A percentile compares a stretch with the other conserved stretches of the same genome.
phyloP scores from a whole-genome alignment of 192 early-diverging fungal species.

The Entomortierella parvispora region DNA sequence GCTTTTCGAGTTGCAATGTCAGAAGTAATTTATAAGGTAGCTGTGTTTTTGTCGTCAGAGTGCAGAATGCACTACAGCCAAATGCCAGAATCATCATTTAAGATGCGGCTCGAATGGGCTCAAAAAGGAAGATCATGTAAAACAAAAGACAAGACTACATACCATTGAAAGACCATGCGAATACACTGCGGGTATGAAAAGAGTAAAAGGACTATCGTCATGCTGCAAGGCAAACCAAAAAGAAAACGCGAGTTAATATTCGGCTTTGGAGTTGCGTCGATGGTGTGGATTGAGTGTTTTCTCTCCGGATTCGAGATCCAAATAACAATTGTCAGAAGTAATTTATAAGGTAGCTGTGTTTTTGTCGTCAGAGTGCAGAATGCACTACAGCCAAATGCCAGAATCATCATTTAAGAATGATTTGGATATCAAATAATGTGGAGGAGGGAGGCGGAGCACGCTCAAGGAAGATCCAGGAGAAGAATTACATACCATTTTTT shows the following conservation, averaged over 20 bases:
- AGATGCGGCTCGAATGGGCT: neutral
- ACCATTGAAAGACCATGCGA: neutral
- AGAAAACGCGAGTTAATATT: neutral
- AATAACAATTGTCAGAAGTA: slow-evolving; percentile 19
- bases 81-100: slow-evolving; percentile 30
- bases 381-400: slow-evolving; percentile 55
- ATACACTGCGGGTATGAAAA: neutral
- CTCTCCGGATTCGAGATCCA: neutral
- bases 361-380: slow-evolving; percentile 54
- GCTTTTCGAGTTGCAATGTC: neutral
- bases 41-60: slow-evolving; percentile 35
- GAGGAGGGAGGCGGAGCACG: no score
- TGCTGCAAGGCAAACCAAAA: neutral
- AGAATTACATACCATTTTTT: slow-evolving; percentile 12
- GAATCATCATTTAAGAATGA: slow-evolving; percentile 38
- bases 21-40: slow-evolving; percentile 25
- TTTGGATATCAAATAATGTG: neutral
- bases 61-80: slow-evolving; percentile 36
- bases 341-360: slow-evolving; percentile 51
- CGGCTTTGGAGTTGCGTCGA: neutral
- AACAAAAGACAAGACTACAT: neutral
- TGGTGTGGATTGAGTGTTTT: neutral
- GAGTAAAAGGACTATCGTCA: neutral
- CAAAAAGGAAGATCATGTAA: neutral
- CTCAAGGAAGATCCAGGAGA: no score